Evolutionary conservation across 345 rosid genomes (phyloP).

Genomic region (Eucalyptus brandiana): DNA sequence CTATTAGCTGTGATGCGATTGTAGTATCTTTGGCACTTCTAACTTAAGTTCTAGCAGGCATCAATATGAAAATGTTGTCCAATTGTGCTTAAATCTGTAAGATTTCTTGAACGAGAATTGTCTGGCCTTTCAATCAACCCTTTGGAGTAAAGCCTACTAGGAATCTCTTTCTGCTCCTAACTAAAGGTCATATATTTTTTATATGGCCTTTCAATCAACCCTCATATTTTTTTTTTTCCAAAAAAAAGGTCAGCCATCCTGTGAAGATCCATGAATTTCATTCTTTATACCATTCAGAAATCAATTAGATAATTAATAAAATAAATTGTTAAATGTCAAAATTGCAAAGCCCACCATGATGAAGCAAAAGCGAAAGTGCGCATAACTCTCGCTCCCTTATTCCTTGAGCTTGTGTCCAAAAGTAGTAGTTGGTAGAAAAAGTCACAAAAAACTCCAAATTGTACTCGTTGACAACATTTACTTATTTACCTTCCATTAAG

Average conservation of each 20-base stretch:
- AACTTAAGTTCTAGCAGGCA: neutral
- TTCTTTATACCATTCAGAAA: neutral
- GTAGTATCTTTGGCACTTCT: neutral
- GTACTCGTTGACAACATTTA: fast-evolving
- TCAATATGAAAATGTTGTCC: neutral
- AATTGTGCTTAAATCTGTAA: neutral
- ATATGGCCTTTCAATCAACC: neutral
- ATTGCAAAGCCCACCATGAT: neutral
- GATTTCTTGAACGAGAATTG: neutral
- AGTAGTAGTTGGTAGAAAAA: neutral
- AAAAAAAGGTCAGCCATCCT: neutral
- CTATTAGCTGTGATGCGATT: neutral
- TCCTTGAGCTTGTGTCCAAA: neutral
- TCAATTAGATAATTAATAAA: neutral
- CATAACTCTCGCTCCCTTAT: neutral
- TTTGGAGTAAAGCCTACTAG: neutral
- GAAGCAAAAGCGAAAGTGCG: neutral
- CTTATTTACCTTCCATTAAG: too few species aligned
- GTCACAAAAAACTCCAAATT: too few species aligned
- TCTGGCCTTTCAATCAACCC: neutral
- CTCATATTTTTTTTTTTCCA: neutral
- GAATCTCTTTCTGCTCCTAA: neutral
- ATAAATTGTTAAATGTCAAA: neutral
- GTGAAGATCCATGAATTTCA: neutral
- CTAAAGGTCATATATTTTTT: neutral